Base-by-base conservation (phyloP, 2,329 filamentous ascomycete genomes). In the Dendryphion nanum region DNA sequence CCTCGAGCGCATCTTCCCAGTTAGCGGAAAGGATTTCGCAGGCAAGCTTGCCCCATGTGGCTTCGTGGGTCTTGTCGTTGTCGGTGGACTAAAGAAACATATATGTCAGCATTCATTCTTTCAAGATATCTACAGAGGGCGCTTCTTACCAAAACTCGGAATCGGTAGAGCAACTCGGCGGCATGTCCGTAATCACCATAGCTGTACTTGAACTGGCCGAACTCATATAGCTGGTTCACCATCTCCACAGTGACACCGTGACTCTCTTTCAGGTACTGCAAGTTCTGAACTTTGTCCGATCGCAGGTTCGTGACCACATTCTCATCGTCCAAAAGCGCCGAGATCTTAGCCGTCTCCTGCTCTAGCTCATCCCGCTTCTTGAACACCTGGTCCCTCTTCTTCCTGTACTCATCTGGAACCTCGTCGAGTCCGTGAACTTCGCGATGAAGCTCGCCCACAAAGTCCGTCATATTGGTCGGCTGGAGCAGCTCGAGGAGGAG, bases 391-490 rank as follows among this genome's bases (percentile, higher is more conserved):
- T 96, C 86, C 62, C 89, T 80, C 82, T 93, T 94, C 68, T 86
- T 83, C 57, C 82, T 80, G 69, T 90, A 97, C 70, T 96, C 89
- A 48, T 85, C 78, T 35, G 93, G 90, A 38, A 86, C 74, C 46
- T 87, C 79, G 44, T 85, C 77, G 49, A 89, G 80, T 56, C 83
- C 78, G 74, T 97, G 82, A 52, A 98, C 81, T 62, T 96, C 86
- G 66, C 86, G 86, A 77, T 95, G 89, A 53, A 98, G 75, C 61
- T 85, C 86, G 62, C 90, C 90, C 38, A 97, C 88, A 67, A 95
- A 98, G 71, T 98, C 93, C 60, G 86, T 93, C 93, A 98, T 98
- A 77, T 97, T 96, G 61, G 93, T 97, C 68, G 89, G 84, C 75
- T 95, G 91, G 55, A 98, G 82, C 42, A 98, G 82, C 72, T 91